Evolutionary conservation across 306 rosid genomes (phyloP), one percentile per base, ranked within the genome.

Genomic region (Citrullus amarus): DNA sequence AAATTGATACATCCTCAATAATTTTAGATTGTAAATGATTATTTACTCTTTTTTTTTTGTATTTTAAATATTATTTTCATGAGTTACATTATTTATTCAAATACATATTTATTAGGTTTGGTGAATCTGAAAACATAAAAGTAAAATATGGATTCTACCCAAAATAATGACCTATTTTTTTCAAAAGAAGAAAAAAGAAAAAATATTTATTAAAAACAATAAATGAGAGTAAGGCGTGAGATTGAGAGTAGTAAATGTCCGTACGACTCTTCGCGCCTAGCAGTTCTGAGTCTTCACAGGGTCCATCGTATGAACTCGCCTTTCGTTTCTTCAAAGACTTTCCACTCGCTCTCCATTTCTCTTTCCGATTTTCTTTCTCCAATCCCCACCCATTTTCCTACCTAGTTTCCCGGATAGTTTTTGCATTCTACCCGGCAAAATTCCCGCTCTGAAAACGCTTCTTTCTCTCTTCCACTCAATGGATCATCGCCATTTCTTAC

Each of bases 401-500:
- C 18, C 67, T 61, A 1, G 0, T 9, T 67, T 67, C 74, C 74
- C 9, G 54, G 34, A 4, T 41, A 68, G 6, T 6, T 11, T 44
- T 9, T 9, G 11, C 13, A 0, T 2, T 44, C 50, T 9, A 9
- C 50, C 50, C 50, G 13, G 13, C 39, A 44, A 44, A 9, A 44
- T 44, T 43, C 34, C 30, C 20, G 57, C 57, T 10, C 20, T 53
- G 57, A 5, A 16, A 48, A 2, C 16, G 2, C 57, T 53, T 2
- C 51, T 48, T 44, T 13, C 20, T 11, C 36, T 22, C 9, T 2
- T 30, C 17, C 38, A 16, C 20, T 38, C 7, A 48, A 74, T 74
- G 78, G 63, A 6, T 2, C 7, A 0, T 28, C 77, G 6, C 39
- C 50, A 60, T 68, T 79, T 69, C 79, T 80, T 78, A 82, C 89